A percentile compares a stretch with the other conserved stretches of the same genome.
phyloP scores from a whole-genome alignment of 352 stramenopile genomes.

The Phytophthora sojae region DNA sequence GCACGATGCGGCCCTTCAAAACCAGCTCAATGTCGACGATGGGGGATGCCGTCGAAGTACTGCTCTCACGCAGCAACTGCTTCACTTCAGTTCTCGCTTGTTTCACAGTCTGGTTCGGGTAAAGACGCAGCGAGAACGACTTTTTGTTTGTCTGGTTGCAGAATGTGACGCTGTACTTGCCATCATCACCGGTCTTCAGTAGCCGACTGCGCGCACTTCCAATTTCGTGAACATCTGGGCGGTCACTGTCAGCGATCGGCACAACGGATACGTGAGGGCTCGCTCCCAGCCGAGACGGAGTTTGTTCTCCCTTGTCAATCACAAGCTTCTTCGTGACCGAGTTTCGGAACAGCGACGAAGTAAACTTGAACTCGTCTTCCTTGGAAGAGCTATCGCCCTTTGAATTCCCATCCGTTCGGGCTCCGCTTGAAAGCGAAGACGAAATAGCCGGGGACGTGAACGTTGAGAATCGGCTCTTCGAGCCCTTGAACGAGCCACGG shows the following conservation, averaged over 20 bases:
- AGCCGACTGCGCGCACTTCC: conserved; percentile 32
- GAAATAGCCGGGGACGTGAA: conserved; percentile 45
- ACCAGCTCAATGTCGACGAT: conserved; percentile 73
- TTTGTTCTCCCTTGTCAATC: conserved; percentile 60
- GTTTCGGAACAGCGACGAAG: conserved; percentile 67
- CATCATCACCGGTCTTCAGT: conserved; percentile 61
- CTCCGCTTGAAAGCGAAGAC: conserved; percentile 26
- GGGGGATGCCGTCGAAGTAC: conserved; percentile 27
- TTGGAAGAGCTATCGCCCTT: conserved; percentile 29
- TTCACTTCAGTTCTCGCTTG: conserved; percentile 68
- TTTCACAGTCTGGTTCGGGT: conserved; percentile 61
- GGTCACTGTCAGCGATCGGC: conserved; percentile 61
- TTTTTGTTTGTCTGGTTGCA: conserved; percentile 78
- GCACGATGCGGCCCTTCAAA: conserved; percentile 65
- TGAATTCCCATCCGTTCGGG: conserved; percentile 22
- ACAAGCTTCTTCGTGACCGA: conserved; percentile 65
- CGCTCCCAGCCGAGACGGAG: conserved; percentile 13
- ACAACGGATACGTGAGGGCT: conserved; percentile 62
- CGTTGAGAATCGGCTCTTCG: conserved; percentile 67
- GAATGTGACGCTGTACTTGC: conserved; percentile 68
- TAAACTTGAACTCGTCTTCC: conserved; percentile 73
- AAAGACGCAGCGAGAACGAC: conserved; percentile 65
- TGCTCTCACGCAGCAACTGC: conserved; percentile 58
- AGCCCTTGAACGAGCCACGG: conserved; percentile 77
- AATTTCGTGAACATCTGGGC: conserved; percentile 33